Conservation (phyloP, 257 asterid genomes). For the Capsicum pubescens region DNA sequence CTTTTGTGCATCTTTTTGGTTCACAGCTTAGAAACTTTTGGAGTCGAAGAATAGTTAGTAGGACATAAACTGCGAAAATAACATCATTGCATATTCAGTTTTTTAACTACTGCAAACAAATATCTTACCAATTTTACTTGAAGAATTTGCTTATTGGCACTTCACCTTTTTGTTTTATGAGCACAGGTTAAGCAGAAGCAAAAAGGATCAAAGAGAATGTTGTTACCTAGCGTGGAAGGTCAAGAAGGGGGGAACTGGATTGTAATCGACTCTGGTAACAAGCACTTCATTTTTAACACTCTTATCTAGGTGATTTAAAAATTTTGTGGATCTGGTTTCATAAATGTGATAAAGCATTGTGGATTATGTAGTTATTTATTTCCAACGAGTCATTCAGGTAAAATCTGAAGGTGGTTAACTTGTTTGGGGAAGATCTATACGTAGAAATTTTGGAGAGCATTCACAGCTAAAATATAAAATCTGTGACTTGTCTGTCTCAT, state of each 20-base stretch:
- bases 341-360: slow-evolving; percentile 9
- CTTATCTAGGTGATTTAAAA: background rate
- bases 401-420: background rate
- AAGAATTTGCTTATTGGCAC: slow-evolving; percentile 18
- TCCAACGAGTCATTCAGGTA: background rate
- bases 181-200: slow-evolving; percentile 92
- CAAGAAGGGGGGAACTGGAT: slow-evolving; percentile 94
- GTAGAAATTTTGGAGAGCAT: background rate
- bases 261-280: slow-evolving; percentile 86
- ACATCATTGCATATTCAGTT: slow-evolving; percentile 11
- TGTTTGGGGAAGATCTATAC: background rate
- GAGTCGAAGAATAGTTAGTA: slow-evolving; percentile 1
- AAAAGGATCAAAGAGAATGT: slow-evolving; percentile 80
- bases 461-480: background rate
- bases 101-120: background rate
- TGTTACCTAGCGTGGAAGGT: slow-evolving; percentile 91
- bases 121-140: background rate
- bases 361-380: background rate
- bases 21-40: background rate
- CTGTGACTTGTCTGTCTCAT: background rate
- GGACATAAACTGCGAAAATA: background rate
- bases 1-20: background rate
- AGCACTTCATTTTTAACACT: background rate
- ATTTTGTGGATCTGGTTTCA: slow-evolving; percentile 7
- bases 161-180: slow-evolving; percentile 36